These are phyloP conservation scores for Dryadomyces quercivorus DNA, from an alignment of 2,329 filamentous ascomycete species.

Conservation along the genomic window DNA sequence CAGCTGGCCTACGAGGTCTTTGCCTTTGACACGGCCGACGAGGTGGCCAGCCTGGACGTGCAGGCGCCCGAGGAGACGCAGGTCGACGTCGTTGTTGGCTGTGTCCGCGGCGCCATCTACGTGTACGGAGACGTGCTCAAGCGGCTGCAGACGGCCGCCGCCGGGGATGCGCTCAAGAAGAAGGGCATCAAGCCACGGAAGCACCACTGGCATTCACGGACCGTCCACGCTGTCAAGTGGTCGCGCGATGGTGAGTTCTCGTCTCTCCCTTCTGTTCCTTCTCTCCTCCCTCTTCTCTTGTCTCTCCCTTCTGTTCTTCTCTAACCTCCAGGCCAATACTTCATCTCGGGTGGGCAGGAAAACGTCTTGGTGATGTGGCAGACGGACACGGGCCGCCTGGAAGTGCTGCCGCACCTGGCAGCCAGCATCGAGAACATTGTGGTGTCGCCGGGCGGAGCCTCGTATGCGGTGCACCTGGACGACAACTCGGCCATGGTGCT, in stretches of 20 bases:
- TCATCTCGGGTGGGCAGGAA: constrained; percentile 87
- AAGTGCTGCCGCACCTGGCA: constrained; percentile 82
- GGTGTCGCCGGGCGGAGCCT: constrained; percentile 65
- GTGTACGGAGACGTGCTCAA: constrained; percentile 66
- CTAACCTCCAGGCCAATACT: constrained; percentile 58
- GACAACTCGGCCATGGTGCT: constrained; percentile 89
- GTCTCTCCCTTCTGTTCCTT: not conserved
- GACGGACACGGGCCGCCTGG: constrained; percentile 69
- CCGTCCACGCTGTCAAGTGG: constrained; percentile 80
- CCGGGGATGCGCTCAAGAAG: constrained; percentile 18
- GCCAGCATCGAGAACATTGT: constrained; percentile 75
- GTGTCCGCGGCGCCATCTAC: constrained; percentile 63
- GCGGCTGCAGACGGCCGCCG: constrained; percentile 35
- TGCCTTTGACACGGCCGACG: constrained; percentile 46
- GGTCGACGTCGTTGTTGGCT: constrained; percentile 61
- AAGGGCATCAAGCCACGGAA: constrained; percentile 45
- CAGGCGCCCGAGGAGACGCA: constrained; percentile 25
- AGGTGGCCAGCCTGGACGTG: constrained; percentile 56
- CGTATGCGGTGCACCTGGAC: constrained; percentile 74
- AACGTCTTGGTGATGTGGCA: constrained; percentile 89
- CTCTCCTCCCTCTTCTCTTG: not conserved
- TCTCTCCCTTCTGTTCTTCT: not conserved
- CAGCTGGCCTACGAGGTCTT: constrained; percentile 43
- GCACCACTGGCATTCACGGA: constrained; percentile 83
- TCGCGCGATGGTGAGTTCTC: constrained; percentile 64